Conservation (phyloP, 139 green algal species). For the Spirogloea muscicola region DNA sequence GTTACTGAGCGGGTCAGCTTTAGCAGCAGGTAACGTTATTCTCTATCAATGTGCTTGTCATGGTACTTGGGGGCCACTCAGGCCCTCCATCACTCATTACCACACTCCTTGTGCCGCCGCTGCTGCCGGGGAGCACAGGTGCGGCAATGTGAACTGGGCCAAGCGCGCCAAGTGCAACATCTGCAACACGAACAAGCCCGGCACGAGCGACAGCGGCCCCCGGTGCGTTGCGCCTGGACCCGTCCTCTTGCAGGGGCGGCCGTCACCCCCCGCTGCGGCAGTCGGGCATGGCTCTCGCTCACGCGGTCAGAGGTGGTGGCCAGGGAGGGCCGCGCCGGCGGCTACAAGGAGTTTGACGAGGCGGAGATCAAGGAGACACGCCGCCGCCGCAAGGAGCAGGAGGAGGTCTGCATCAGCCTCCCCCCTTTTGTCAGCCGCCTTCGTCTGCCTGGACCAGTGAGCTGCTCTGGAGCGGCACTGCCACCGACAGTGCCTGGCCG, state of each 20-base stretch:
- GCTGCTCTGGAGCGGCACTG: no score
- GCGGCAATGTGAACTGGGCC: constrained; percentile 53
- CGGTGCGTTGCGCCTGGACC: constrained; percentile 15
- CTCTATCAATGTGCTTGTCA: no score
- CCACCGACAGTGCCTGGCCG: neutral
- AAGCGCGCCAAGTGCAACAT: constrained; percentile 53
- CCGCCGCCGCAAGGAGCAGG: constrained; percentile 37
- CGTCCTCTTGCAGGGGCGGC: no score
- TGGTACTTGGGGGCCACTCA: no score
- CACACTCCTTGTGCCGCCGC: no score
- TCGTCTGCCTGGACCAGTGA: neutral
- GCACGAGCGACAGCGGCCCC: constrained; percentile 12
- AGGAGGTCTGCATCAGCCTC: constrained; percentile 34
- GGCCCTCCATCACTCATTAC: no score
- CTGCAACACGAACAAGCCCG: constrained; percentile 41
- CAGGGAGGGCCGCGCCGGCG: constrained; percentile 48
- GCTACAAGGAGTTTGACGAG: constrained; percentile 54
- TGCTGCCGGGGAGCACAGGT: no score
- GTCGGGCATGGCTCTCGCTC: no score
- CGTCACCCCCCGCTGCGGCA: no score
- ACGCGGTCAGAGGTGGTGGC: no score
- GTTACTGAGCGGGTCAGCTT: no score
- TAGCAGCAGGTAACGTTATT: no score
- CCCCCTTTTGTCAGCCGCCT: neutral
- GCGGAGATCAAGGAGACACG: constrained; percentile 45